Conservation (phyloP, 2,329 filamentous ascomycete species). For the Aspergillus felis region DNA sequence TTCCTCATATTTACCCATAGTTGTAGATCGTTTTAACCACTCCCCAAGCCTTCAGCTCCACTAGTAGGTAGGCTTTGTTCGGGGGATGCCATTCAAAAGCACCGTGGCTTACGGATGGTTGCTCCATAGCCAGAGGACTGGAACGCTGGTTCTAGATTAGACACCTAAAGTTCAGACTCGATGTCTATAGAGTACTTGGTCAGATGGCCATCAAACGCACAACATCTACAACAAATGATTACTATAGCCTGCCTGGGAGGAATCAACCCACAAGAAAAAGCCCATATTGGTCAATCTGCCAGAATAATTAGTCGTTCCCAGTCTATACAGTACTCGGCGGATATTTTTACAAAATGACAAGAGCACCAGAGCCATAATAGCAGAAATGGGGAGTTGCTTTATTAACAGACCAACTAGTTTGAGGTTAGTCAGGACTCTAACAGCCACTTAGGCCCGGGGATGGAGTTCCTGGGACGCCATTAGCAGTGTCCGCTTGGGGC, state of each 20-base stretch:
- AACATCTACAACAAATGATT: background rate
- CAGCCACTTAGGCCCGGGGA: background rate
- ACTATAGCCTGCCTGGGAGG: background rate
- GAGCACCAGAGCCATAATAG: background rate
- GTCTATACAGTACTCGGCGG: background rate
- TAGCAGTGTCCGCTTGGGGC: background rate
- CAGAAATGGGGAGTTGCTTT: background rate
- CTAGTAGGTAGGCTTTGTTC: slow-evolving; percentile 7
- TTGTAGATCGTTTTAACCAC: slow-evolving; percentile 13
- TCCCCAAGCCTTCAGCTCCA: slow-evolving; percentile 1
- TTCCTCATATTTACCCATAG: background rate
- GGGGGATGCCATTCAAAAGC: slow-evolving; percentile 6
- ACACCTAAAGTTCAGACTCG: background rate
- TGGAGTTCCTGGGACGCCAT: background rate
- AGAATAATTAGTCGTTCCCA: background rate
- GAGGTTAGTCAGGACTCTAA: background rate
- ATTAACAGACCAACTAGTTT: background rate
- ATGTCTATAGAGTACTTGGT: background rate
- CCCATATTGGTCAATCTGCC: background rate
- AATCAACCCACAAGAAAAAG: background rate
- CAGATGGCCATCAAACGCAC: background rate
- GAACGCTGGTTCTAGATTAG: background rate
- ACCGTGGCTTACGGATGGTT: slow-evolving; percentile 11
- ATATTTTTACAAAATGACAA: background rate
- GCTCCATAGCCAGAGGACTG: slow-evolving; percentile 3